Evolutionary conservation across 371 early-diverging fungal genomes (phyloP), one percentile per base, ranked within the genome.

Genomic region (Mortierella polycephala): DNA sequence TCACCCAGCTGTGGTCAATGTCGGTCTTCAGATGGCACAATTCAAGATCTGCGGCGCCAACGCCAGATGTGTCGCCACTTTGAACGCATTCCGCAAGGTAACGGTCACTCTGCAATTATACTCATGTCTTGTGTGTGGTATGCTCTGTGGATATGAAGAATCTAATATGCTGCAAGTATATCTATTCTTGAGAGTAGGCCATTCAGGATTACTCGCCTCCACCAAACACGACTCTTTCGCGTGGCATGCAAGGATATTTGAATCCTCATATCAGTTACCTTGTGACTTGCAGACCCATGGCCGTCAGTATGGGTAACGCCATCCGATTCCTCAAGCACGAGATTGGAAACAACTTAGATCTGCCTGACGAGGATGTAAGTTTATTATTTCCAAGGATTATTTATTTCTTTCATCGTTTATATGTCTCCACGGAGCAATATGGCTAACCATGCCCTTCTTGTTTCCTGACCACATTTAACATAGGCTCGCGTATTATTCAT

Each of bases 121-220:
- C 4, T 30, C 30, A 30, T 30, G 30, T 30, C 30, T 2, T 30
- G 30, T 30, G 30, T 30, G 30, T 30, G 4, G 30, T 4, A 30
- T 30, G 30, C 20, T 60, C 37, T 23, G 6, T 20, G n/a, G 13
- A 37, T 40, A 12, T 50, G 12, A 23, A 23, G 40, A 2, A 16
- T 49, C 39, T 10, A 55, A 16, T 55, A n/a, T 41, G 7, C 41
- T 41, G 39, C 18, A 57, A n/a, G 5, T 20, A 49, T 49, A 16
- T 67, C 30, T 57, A 18, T 11, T 41, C 39, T 13, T 52, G 39
- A 10, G 64, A 92, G 46, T 73, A 95, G 91, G 92, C 96, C 8
- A 98, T 99, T 62, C 84, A 86, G 61, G 98, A 99, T 74, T 98
- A 98, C 75, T 85, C 83, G 20, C 94, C 97, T 20, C 98, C 98